Evolutionary conservation across 352 stramenopile genomes (phyloP), one percentile per base, ranked within the genome.

Genomic region (Aphanomyces euteiches): DNA sequence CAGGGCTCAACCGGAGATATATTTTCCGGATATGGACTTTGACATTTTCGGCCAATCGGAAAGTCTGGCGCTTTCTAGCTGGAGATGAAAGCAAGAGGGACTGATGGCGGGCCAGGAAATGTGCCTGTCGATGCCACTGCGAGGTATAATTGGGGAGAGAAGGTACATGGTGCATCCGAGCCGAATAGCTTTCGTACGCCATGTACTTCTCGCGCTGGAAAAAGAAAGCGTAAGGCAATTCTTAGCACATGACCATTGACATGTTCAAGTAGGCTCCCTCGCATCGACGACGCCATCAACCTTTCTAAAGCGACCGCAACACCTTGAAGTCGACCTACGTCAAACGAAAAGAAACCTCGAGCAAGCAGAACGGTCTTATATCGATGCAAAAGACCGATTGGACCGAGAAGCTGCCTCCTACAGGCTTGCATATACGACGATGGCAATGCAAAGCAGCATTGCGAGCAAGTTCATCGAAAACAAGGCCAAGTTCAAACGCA

Each of bases 211-310:
- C 54, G 54, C 13, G 13, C 21, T 28, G 19, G 28, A 5, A 61
- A 61, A 41, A 28, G 54, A n/a, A 61, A 61, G 28, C 54, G 54
- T 61, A 61, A 7, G 50, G 19, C 21, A 12, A 58, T 58, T 12
- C 50, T 58, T n/a, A 36, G 8, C 50, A 8, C 19, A 36, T 58
- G 50, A 58, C 50, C 50, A 12, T 58, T 19, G 13, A 36, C 13
- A 53, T 2, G 45, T 19, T 53, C 45, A n/a, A 53, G 45, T 53
- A 53, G 45, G 45, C 13, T 53, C 45, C n/a, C 37, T 19, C n/a
- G 28, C 50, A 13, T 12, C 8, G n/a, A 38, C 50, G n/a, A 10
- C 50, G 8, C 37, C 37, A 19, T 10, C 50, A 34, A 10, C 2
- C 28, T 17, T 39, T 36, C 15, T 58, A 10, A 61, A 61, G 54